Base-by-base conservation (phyloP, 257 asterid species). In the Handroanthus guayacan region DNA sequence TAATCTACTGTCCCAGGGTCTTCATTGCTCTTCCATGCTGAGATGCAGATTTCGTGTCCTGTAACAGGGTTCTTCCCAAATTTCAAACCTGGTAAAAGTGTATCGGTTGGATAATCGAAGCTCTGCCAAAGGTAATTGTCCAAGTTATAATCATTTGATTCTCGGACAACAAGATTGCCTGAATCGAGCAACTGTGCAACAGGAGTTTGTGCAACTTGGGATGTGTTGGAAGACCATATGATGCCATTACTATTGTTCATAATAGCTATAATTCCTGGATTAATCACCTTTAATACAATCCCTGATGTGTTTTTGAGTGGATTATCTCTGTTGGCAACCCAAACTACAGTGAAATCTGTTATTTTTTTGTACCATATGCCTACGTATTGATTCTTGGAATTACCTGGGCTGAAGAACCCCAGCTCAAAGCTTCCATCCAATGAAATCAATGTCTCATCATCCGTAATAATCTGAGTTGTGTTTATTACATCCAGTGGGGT, bases 51-150 rank as follows among this genome's bases (percentile, higher is more conserved):
- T 88, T 84, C 2, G 41, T 54, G 0, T 25, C 77, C 83, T 0
- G 86, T 86, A 2, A 18, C 51, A 2, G 80, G 66, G 62, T 86
- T 78, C 75, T 50, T 9, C 2, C 90, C 90, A 9, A 86, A 71
- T 44, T 79, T 84, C 86, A 82, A 81, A 9, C 83, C 84, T 2
- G 89, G 86, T n/a, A 88, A 41, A 38, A 70, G 31, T 0, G 85
- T 82, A 16, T 84, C 85, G 3, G 83, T 74, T 2, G 90, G 90
- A 71, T 78, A 62, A 54, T 86, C 82, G 62, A 88, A 84, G 50
- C 89, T 86, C 82, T 86, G 86, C 92, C 92, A 82, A 0, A 88
- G 70, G 43, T 62, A 78, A 76, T 80, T 69, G n/a, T 84, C 86
- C 16, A 1, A 25, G 31, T 62, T 44, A 37, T 47, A 61, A 61